A percentile compares a stretch with the other conserved stretches of the same genome.
Conservation (phyloP, 306 rosid genomes). For the peach (Prunus persica) region Prunus_persica_NCBIv2 NC_034014.1:2114001-2114500, state of each 20-base stretch:
- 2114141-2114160: constrained; percentile 43
- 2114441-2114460: background rate
- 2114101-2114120: constrained; percentile 43
- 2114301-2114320: constrained; percentile 35
- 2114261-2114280: constrained; percentile 34
- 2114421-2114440: background rate
- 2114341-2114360: background rate
- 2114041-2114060: constrained; percentile 41
- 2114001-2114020: background rate
- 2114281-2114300: constrained; percentile 38
- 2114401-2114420: background rate
- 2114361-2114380: background rate
- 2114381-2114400: background rate
- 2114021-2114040: background rate
- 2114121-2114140: constrained; percentile 50
- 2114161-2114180: constrained; percentile 25
- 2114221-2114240: constrained; percentile 35
- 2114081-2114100: constrained; percentile 47
- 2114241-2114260: constrained; percentile 32
- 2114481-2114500: background rate
- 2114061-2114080: constrained; percentile 48
- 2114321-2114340: background rate
- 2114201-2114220: constrained; percentile 43
- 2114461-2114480: background rate
- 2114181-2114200: constrained; percentile 42